A percentile compares a stretch with the other conserved stretches of the same genome.
Evolutionary conservation across 352 stramenopile genomes (phyloP).

Genomic region (Saprolegnia parasitica): DNA sequence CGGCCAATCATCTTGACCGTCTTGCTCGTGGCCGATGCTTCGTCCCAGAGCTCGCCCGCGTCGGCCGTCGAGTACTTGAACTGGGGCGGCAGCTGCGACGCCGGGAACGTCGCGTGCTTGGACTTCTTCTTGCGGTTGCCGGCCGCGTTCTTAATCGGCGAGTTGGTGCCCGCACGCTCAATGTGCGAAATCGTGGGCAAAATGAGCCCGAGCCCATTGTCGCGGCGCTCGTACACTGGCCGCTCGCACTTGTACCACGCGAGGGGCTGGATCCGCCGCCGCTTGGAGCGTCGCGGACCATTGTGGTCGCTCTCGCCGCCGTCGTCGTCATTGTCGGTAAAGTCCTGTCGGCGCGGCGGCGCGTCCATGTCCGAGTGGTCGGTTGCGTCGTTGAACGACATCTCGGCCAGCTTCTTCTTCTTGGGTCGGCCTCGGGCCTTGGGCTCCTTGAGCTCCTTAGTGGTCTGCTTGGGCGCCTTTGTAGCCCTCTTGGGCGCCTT

Average conservation of each 20-base stretch:
- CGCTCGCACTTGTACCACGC: constrained; percentile 86
- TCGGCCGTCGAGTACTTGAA: constrained; percentile 57
- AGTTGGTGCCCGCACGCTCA: constrained; percentile 55
- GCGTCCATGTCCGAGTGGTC: background rate
- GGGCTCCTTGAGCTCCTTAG: constrained; percentile 29
- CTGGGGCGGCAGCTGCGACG: constrained; percentile 42
- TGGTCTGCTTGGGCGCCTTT: no score
- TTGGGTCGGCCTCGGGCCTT: background rate
- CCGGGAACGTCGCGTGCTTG: constrained; percentile 40
- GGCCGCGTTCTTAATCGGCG: constrained; percentile 39
- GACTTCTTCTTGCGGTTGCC: constrained; percentile 25
- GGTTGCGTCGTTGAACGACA: background rate
- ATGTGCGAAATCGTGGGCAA: constrained; percentile 72
- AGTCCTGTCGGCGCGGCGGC: background rate
- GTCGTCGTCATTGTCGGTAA: constrained; percentile 39
- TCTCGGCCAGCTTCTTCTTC: background rate
- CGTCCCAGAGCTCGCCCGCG: constrained; percentile 71
- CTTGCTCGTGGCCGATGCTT: constrained; percentile 49
- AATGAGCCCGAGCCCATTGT: constrained; percentile 73
- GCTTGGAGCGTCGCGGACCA: constrained; percentile 57
- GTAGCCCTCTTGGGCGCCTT: no score
- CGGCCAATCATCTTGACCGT: constrained; percentile 79
- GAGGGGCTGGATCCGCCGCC: constrained; percentile 75
- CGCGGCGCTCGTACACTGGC: constrained; percentile 77
- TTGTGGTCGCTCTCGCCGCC: constrained; percentile 53